Percentiles rank a stretch among this genome's conserved stretches.
phyloP scores from a whole-genome alignment of 208 protist genomes.

The Blechomonas ayalai region DNA sequence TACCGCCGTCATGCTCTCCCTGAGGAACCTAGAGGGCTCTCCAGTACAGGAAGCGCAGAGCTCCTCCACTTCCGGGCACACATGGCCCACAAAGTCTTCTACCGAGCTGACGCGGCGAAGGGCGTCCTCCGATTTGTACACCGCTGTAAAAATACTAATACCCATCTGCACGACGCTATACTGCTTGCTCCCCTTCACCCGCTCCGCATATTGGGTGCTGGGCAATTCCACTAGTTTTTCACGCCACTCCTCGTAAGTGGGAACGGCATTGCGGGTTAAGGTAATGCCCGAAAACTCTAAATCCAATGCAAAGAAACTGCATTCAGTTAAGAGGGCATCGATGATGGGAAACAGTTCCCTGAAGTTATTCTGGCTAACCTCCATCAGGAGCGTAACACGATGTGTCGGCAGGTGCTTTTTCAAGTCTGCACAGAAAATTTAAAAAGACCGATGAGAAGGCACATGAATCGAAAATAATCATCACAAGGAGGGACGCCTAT shows the following conservation, averaged over 20 bases:
- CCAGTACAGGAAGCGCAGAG: too few relatives aligned
- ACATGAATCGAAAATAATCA: too few relatives aligned
- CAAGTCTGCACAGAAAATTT: too few relatives aligned
- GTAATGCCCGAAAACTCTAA: slow-evolving; percentile 66
- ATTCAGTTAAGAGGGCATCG: slow-evolving; percentile 6
- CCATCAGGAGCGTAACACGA: too few relatives aligned
- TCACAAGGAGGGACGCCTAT: too few relatives aligned
- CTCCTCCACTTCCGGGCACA: too few relatives aligned
- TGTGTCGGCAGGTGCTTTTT: too few relatives aligned
- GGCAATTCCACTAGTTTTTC: slow-evolving; percentile 16
- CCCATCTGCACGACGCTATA: slow-evolving; percentile 59
- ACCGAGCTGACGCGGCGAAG: background rate
- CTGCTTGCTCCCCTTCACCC: slow-evolving; percentile 15
- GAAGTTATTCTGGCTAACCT: slow-evolving; percentile 15
- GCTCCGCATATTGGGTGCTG: slow-evolving; percentile 21
- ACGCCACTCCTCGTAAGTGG: background rate
- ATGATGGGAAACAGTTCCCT: slow-evolving; percentile 12
- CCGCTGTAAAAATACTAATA: slow-evolving; percentile 35
- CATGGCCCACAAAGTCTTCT: too few relatives aligned
- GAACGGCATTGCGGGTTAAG: background rate
- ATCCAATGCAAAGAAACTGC: slow-evolving; percentile 40
- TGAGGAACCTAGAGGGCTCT: too few relatives aligned
- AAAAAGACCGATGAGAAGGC: too few relatives aligned
- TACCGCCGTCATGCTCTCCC: too few relatives aligned
- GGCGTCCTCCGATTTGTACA: background rate